phyloP scores from a whole-genome alignment of 257 asterid genomes.

The Hygrophila difformis region DNA sequence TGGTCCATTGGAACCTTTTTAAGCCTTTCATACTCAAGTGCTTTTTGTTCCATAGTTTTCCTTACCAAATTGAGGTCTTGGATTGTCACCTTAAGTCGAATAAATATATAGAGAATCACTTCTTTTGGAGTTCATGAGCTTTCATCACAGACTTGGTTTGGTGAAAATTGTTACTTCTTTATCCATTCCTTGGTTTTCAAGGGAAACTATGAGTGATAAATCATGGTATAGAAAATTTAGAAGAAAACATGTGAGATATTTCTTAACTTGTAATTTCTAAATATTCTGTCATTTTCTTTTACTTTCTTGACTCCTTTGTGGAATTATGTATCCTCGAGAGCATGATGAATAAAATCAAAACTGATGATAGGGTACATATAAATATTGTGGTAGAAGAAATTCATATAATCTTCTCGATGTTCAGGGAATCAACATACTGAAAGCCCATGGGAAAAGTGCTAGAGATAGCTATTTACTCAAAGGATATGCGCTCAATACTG shows the following conservation, averaged over 20 bases:
- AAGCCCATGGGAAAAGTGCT: constrained; percentile 81
- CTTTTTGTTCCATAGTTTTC: neutral
- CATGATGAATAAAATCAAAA: neutral
- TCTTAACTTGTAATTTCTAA: too few species aligned
- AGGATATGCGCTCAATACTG: constrained; percentile 74
- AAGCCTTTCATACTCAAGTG: too few species aligned
- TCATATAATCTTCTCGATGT: constrained; percentile 5
- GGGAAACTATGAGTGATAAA: too few species aligned
- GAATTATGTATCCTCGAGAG: neutral
- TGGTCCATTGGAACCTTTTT: neutral
- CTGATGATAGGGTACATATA: neutral
- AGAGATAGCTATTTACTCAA: constrained; percentile 60
- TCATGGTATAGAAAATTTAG: too few species aligned
- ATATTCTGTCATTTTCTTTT: constrained; percentile 2
- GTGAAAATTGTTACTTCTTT: too few species aligned
- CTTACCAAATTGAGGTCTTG: neutral
- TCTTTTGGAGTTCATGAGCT: too few species aligned
- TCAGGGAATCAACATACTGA: constrained; percentile 70
- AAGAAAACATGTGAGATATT: too few species aligned
- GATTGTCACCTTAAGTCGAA: too few species aligned
- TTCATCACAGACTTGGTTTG: too few species aligned
- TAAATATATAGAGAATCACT: too few species aligned
- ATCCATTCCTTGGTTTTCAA: too few species aligned
- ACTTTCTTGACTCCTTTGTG: neutral
- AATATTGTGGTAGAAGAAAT: neutral